A percentile compares a stretch with the other conserved stretches of the same genome.
phyloP scores from a whole-genome alignment of 805 yeast species.

The Cyberlindnera amylophila region DNA sequence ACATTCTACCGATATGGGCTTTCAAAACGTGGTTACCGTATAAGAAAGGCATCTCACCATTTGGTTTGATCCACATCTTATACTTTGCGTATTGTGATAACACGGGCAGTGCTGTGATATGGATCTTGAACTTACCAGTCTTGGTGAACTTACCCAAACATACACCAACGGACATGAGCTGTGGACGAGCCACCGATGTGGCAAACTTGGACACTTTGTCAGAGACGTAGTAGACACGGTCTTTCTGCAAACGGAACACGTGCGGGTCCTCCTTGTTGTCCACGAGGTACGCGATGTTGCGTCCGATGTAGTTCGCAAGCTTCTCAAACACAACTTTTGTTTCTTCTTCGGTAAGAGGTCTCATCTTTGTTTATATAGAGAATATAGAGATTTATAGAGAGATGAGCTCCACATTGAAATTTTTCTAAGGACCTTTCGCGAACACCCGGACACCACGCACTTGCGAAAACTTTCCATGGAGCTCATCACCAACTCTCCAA shows the following conservation, averaged over 20 bases:
- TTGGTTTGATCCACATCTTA: constrained; percentile 93
- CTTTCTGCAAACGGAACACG: constrained; percentile 93
- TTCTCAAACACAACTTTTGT: constrained; percentile 95
- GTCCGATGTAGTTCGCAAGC: constrained; percentile 93
- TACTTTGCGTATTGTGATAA: constrained; percentile 85
- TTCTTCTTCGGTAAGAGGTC: constrained; percentile 95
- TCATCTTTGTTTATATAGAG: constrained; percentile 44
- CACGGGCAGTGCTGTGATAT: constrained; percentile 83
- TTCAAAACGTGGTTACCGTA: constrained; percentile 95
- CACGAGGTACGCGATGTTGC: constrained; percentile 84
- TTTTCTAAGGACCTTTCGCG: not conserved
- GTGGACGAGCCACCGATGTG: constrained; percentile 83
- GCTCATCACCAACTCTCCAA: not conserved
- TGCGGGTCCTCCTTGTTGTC: constrained; percentile 79
- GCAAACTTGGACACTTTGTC: constrained; percentile 83
- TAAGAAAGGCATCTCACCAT: constrained; percentile 97
- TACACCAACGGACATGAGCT: constrained; percentile 87
- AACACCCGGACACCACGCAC: constrained; percentile 9
- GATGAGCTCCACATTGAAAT: constrained; percentile 2
- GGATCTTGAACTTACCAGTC: constrained; percentile 93
- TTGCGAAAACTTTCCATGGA: constrained; percentile 1
- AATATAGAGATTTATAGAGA: not conserved
- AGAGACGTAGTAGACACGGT: constrained; percentile 89
- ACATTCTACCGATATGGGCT: constrained; percentile 95
- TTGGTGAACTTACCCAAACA: constrained; percentile 97